Conservation (phyloP, 2,329 filamentous ascomycete species). For the Aspergillus persii region DNA sequence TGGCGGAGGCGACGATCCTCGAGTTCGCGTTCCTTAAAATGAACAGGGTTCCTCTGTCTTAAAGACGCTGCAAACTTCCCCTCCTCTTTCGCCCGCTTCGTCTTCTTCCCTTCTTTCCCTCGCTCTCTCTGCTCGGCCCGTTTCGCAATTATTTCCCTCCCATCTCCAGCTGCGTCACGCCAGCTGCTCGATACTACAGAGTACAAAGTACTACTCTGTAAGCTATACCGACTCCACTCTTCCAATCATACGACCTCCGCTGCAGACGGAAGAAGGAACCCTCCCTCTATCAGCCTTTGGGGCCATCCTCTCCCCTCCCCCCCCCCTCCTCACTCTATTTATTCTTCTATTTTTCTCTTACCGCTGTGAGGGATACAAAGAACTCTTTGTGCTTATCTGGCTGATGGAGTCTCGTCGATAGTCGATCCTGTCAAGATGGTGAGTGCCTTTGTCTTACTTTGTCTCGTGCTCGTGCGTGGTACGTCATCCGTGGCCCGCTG, state of each 20-base stretch:
- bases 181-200: background rate
- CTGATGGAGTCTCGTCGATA: conserved; percentile 26
- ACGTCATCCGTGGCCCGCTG: background rate
- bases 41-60: too few species aligned
- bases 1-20: too few species aligned
- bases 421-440: conserved; percentile 36
- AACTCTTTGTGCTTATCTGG: conserved; percentile 3
- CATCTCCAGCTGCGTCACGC: background rate
- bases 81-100: conserved; percentile 1
- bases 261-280: background rate
- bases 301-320: background rate
- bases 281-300: background rate
- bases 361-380: background rate
- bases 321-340: background rate
- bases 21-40: too few species aligned
- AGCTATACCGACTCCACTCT: background rate
- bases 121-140: conserved; percentile 1
- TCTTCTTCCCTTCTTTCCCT: background rate
- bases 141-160: conserved; percentile 6
- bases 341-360: background rate
- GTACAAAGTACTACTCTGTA: too few species aligned
- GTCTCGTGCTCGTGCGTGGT: background rate
- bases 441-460: conserved; percentile 5
- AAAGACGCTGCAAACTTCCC: background rate
- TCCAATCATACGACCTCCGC: conserved; percentile 6